Conservation (phyloP, 345 rosid genomes). For the Gossypium mustelinum region DNA sequence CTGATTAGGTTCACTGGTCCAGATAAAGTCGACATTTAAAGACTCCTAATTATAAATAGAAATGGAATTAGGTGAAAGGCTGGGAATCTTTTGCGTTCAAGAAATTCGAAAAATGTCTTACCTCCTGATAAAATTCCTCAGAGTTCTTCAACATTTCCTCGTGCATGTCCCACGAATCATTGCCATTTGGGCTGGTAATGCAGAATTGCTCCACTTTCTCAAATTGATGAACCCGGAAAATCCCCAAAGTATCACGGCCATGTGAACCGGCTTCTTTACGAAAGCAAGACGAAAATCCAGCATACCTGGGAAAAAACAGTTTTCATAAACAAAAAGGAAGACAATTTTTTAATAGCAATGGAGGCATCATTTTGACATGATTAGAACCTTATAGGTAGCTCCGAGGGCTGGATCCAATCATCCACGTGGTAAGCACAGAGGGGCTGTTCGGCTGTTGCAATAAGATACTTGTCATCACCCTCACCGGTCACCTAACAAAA, state of each 20-base stretch:
- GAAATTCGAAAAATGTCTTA: constrained; percentile 11
- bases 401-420: constrained; percentile 86
- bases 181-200: constrained; percentile 75
- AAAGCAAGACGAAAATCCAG: constrained; percentile 90
- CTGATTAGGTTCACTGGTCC: not conserved
- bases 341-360: not conserved
- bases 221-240: constrained; percentile 97
- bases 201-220: constrained; percentile 98
- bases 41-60: not conserved
- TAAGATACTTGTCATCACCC: constrained; percentile 90
- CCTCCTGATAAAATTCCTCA: constrained; percentile 80
- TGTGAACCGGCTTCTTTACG: constrained; percentile 99
- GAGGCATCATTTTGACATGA: not conserved
- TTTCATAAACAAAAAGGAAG: not conserved
- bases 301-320: constrained; percentile 51
- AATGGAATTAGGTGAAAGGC: not conserved
- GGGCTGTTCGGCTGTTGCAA: constrained; percentile 96
- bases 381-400: constrained; percentile 68
- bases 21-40: not conserved
- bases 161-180: constrained; percentile 85
- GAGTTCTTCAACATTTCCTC: constrained; percentile 93
- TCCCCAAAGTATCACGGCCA: constrained; percentile 92
- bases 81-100: not conserved
- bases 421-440: constrained; percentile 86
- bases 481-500: constrained; percentile 80